phyloP scores from a whole-genome alignment of 768 basidiomycete genomes.

The Goffeauzyma gilvescens region DNA sequence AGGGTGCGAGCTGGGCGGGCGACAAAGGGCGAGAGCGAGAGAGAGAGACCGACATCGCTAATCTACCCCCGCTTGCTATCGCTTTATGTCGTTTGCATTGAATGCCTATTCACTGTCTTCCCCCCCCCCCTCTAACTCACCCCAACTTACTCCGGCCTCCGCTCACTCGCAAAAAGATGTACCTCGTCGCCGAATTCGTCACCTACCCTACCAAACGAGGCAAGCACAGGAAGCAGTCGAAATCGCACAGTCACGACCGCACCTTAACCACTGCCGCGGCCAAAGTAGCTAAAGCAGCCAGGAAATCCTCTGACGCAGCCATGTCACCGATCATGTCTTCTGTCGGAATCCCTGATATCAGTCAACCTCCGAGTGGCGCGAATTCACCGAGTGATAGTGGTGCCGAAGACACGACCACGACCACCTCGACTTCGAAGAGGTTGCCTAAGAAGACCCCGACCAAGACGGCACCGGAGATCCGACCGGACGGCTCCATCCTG shows the following conservation, averaged over 20 bases:
- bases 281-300: too few species aligned
- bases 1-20: too few species aligned
- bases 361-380: background rate
- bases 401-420: background rate
- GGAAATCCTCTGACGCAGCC: too few species aligned
- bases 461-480: background rate
- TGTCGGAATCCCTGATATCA: constrained; percentile 1
- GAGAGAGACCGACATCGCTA: too few species aligned
- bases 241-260: too few species aligned
- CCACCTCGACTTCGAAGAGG: background rate
- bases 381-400: too few species aligned
- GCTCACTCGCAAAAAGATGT: constrained; percentile 15
- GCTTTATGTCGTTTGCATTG: background rate
- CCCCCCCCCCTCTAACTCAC: background rate
- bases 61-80: too few species aligned
- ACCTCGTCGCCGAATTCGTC: constrained; percentile 28
- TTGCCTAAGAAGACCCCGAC: too few species aligned
- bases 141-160: background rate
- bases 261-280: too few species aligned
- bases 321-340: too few species aligned
- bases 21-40: too few species aligned
- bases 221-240: too few species aligned
- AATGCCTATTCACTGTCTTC: background rate
- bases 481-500: constrained; percentile 7
- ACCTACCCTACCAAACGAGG: constrained; percentile 23